Evolutionary conservation across 2,329 filamentous ascomycete species (phyloP).

Genomic region (Neurospora crassa): DNA sequence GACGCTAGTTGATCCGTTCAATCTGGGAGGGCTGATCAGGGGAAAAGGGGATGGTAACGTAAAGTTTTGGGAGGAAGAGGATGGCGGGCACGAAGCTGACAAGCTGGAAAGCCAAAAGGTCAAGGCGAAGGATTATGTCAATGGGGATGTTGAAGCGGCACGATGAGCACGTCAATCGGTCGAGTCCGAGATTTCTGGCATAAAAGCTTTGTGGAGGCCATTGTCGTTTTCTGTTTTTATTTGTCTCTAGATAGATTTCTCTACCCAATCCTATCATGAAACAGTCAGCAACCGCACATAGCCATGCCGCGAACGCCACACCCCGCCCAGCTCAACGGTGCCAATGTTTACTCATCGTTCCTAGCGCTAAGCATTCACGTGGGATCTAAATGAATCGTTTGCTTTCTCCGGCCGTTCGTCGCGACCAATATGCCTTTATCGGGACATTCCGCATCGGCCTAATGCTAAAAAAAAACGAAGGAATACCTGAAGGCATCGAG

Average conservation of each 20-base stretch:
- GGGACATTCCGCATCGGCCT: background rate
- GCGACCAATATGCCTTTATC: background rate
- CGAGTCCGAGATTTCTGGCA: background rate
- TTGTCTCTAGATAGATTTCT: background rate
- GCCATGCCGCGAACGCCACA: background rate
- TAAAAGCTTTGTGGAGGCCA: background rate
- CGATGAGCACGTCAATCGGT: background rate
- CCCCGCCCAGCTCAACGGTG: background rate
- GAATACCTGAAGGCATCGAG: background rate
- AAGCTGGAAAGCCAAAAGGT: background rate
- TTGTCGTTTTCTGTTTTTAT: background rate
- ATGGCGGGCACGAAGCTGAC: constrained; percentile 24
- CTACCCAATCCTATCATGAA: background rate
- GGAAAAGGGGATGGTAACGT: constrained; percentile 15
- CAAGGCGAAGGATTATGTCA: background rate
- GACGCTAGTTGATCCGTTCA: constrained; percentile 29
- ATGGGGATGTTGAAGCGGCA: background rate
- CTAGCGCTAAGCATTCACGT: background rate
- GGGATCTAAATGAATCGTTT: background rate
- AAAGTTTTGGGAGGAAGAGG: constrained; percentile 20
- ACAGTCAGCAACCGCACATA: background rate
- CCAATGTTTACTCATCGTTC: background rate
- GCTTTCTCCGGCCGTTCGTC: background rate
- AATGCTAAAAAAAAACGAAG: background rate
- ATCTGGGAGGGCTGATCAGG: constrained; percentile 15